phyloP scores from a whole-genome alignment of 768 basidiomycete species.

The Mycena chlorophos region DNA sequence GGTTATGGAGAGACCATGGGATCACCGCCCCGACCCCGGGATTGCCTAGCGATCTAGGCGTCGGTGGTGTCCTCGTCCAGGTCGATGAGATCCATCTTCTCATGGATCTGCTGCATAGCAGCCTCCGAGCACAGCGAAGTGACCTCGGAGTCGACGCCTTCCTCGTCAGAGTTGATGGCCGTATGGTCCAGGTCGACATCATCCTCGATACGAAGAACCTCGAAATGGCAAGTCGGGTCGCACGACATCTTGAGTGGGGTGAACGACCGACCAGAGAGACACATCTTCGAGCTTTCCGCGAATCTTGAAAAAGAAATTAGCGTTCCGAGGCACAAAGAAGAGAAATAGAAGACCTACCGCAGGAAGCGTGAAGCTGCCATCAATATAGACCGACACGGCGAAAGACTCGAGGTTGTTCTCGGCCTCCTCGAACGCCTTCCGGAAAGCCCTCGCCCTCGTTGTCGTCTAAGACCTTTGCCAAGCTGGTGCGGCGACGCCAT shows the following conservation, averaged over 20 bases:
- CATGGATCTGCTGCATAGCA: constrained; percentile 99
- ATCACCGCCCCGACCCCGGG: no score
- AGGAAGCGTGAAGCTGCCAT: constrained; percentile 98
- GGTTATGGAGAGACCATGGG: no score
- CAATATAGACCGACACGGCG: constrained; percentile 78
- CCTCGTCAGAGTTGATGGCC: constrained; percentile 97
- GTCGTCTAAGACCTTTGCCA: no score
- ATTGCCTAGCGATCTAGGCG: no score
- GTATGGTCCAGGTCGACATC: constrained; percentile 98
- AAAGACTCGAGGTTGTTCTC: constrained; percentile 99
- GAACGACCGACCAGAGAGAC: constrained; percentile 93
- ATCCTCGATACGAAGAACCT: constrained; percentile 97
- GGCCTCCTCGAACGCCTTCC: constrained; percentile 99
- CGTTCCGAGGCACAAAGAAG: no score
- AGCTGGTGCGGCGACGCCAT: no score
- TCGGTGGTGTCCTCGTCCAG: constrained; percentile 97
- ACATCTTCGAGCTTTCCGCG: no score
- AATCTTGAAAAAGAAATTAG: no score
- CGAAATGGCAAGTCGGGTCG: constrained; percentile 96
- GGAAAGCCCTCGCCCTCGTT: constrained; percentile 91
- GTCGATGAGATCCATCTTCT: constrained; percentile 98
- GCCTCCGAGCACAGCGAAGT: constrained; percentile 97
- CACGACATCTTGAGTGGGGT: constrained; percentile 98
- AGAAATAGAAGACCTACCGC: constrained; percentile 60
- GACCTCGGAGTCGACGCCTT: constrained; percentile 96